Conservation (phyloP, 2,329 filamentous ascomycete species). For the Pyrenophora seminiperda region DNA sequence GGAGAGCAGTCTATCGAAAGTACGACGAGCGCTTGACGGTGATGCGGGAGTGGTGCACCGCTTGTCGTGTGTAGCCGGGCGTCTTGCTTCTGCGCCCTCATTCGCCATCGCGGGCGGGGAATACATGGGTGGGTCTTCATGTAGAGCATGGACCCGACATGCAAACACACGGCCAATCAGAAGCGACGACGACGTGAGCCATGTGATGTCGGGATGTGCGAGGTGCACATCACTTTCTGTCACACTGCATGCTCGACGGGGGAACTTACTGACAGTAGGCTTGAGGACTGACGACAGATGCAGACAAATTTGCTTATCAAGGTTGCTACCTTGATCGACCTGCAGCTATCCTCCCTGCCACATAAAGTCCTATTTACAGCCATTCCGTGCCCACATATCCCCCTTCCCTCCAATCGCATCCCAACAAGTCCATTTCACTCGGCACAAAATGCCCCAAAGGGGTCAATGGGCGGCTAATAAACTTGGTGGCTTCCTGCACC, state of each 20-base stretch:
- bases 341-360: conserved; percentile 32
- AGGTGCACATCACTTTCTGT: conserved; percentile 36
- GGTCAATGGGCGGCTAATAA: conserved; percentile 42
- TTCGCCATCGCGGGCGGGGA: conserved; percentile 34
- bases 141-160: conserved; percentile 29
- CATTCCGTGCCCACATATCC: conserved; percentile 25
- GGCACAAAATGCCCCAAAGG: conserved; percentile 39
- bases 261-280: conserved; percentile 19
- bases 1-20: conserved; percentile 45
- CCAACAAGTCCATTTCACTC: conserved; percentile 16
- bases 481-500: conserved; percentile 33
- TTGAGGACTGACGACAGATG: conserved; percentile 22
- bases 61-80: conserved; percentile 34
- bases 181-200: conserved; percentile 8
- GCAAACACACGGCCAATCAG: conserved; percentile 41
- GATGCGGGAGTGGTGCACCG: conserved; percentile 41
- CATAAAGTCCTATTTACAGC: conserved; percentile 42
- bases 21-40: conserved; percentile 43
- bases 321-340: conserved; percentile 10
- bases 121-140: conserved; percentile 24
- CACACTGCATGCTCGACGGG: conserved; percentile 38
- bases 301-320: conserved; percentile 23
- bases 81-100: conserved; percentile 23
- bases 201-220: conserved; percentile 36
- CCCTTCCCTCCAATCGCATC: conserved; percentile 25